Evolutionary conservation across 495 filamentous ascomycete species (phyloP).

Genomic region (Darksidea phi): DNA sequence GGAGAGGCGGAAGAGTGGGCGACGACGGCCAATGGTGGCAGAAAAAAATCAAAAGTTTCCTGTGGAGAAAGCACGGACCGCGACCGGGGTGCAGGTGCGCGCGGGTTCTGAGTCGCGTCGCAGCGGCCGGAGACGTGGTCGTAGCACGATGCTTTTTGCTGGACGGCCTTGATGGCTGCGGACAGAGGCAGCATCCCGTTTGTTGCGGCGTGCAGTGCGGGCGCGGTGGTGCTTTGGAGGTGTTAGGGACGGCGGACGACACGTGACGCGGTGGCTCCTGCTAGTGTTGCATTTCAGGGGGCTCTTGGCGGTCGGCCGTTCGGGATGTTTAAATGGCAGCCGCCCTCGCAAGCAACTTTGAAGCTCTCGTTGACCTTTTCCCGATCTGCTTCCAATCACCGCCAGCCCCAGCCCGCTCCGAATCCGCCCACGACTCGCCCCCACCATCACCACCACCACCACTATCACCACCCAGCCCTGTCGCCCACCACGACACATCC

Average conservation of each 20-base stretch:
- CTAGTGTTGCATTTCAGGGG: slow-evolving; percentile 11
- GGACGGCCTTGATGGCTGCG: no score
- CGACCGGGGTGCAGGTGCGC: not conserved
- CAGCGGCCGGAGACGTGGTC: not conserved
- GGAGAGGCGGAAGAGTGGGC: slow-evolving; percentile 5
- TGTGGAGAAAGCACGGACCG: not conserved
- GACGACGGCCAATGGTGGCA: slow-evolving; percentile 18
- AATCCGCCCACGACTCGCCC: slow-evolving; percentile 14
- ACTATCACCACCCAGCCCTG: slow-evolving; percentile 9
- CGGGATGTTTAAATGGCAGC: slow-evolving; percentile 5
- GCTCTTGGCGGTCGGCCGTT: slow-evolving; percentile 11
- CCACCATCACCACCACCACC: slow-evolving; percentile 5
- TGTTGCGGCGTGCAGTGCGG: not conserved
- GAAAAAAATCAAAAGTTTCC: slow-evolving; percentile 14
- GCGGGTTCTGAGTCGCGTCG: not conserved
- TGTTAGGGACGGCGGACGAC: not conserved
- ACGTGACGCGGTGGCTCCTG: slow-evolving; percentile 10
- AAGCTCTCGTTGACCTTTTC: slow-evolving; percentile 10
- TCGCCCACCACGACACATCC: slow-evolving; percentile 3
- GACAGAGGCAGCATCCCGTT: no score
- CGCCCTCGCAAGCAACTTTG: slow-evolving; percentile 6
- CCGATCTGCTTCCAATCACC: slow-evolving; percentile 29
- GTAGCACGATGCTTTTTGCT: no score
- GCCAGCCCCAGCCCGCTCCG: slow-evolving; percentile 14
- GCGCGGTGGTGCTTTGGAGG: not conserved